These are phyloP conservation scores for Bryum argenteum DNA, from an alignment of 225 moss, liverwort and hornwort genomes.

Conservation along the genomic window DNA sequence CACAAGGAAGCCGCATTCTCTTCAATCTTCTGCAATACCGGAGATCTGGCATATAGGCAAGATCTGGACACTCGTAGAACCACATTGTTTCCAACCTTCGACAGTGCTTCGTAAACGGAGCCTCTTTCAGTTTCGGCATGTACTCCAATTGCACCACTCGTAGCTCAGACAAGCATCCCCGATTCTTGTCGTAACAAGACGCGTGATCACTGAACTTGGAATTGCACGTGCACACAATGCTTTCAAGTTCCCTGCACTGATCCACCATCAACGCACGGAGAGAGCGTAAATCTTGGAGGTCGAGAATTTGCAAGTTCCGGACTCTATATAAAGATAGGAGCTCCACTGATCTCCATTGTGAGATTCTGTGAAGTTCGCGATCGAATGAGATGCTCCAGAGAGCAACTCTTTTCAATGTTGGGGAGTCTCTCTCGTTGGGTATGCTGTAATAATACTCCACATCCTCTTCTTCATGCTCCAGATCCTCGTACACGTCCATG, in stretches of 20 bases:
- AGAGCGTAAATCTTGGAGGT: slow-evolving; percentile 1
- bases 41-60: not conserved
- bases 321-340: not conserved
- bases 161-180: slow-evolving; percentile 9
- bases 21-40: not conserved
- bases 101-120: slow-evolving; percentile 5
- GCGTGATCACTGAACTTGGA: not conserved
- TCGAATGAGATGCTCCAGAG: not conserved
- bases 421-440: no score
- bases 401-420: not conserved
- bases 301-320: not conserved
- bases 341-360: not conserved
- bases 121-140: not conserved
- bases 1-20: slow-evolving; percentile 6
- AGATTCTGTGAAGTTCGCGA: not conserved
- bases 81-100: not conserved
- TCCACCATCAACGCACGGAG: not conserved
- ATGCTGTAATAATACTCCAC: no score
- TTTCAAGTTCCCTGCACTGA: not conserved
- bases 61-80: not conserved
- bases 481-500: no score
- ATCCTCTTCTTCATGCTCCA: no score
- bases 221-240: slow-evolving; percentile 11
- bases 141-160: not conserved
- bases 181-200: not conserved